Base-by-base conservation (phyloP, 305 asterid genomes). In the Fraxinus greggii region DNA sequence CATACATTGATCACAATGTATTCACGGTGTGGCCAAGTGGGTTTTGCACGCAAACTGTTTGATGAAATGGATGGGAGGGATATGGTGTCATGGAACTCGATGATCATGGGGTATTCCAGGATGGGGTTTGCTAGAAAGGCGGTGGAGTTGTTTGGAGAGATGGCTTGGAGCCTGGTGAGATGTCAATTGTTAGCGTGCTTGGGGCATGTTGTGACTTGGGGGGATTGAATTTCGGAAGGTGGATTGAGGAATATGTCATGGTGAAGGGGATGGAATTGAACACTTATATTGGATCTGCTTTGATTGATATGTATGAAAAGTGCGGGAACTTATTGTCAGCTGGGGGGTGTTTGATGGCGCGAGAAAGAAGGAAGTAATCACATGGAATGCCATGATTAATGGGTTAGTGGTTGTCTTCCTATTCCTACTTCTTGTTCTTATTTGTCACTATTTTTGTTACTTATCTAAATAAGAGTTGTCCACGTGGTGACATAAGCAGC, bases 341-440 rank as follows among this genome's bases (percentile, higher is more conserved):
- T 0, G 87, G 89, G 81, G 87, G 81, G 77, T 93, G 73, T 94
- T 94, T 83, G 79, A 91, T 85, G 67, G 80, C 79, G 79, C 86
- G 77, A 72, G 40, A 79, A 83, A 78, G 88, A 93, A 90, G 86
- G 94, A 92, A 35, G 83, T 89, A 35, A 90, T 93, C 81, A 91
- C 88, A 40, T 94, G 98, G 98, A 94, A 94, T 85, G 92, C 98
- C 81, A 88, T 94, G 93, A 90, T 94, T 61, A 85, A 97, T 75
- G 97, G 97, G 98, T 87, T 59, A 84, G 92, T 81, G 26, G 72
- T 67, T 45, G 36, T 31, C 19, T 82, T 67, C 35, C 26, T 81
- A 5, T 82, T 54, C 65, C 23, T 54, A n/a, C 65, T 51, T 17
- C 24, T 2, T 56, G 67, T 19, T 13, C 40, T 5, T 19, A 78